phyloP scores from a whole-genome alignment of 179 eudicot species.

The Beta macrorhiza region DNA sequence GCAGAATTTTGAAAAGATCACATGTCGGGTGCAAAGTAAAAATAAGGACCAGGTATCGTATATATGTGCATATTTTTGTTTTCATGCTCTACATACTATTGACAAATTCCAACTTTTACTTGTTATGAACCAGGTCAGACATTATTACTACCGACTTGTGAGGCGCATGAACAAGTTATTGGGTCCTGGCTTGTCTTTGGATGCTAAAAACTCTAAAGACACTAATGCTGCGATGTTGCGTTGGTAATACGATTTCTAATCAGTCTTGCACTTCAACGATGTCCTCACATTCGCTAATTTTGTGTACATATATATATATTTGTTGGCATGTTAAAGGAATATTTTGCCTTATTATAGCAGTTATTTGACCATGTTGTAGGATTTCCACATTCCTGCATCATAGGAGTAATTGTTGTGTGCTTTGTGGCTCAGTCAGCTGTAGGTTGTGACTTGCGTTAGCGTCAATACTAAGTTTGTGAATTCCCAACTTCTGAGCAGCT shows the following conservation, averaged over 20 bases:
- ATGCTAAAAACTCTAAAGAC: slow-evolving; percentile 92
- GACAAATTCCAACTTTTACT: slow-evolving; percentile 12
- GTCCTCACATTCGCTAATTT: not conserved
- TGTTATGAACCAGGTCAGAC: slow-evolving; percentile 68
- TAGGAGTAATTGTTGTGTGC: not conserved
- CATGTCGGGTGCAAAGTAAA: slow-evolving; percentile 84
- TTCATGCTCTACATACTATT: slow-evolving; percentile 6
- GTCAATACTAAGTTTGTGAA: not conserved
- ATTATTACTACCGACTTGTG: slow-evolving; percentile 95
- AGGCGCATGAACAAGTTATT: slow-evolving; percentile 96
- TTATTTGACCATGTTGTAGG: not conserved
- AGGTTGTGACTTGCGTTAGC: not conserved
- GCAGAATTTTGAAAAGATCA: slow-evolving; percentile 98
- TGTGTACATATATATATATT: not conserved
- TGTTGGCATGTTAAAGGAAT: not conserved
- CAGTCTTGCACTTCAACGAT: not conserved
- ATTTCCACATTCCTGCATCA: not conserved
- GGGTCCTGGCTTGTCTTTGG: slow-evolving; percentile 82
- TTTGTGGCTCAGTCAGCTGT: not conserved
- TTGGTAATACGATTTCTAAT: slow-evolving; percentile 50
- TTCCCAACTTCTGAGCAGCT: not conserved
- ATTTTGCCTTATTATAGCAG: not conserved
- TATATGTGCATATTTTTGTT: slow-evolving; percentile 5
- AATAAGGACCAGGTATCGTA: slow-evolving; percentile 89
- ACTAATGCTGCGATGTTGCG: slow-evolving; percentile 98